Evolutionary conservation across 106 monocot species (phyloP).

Genomic region (Amphibolis antarctica): DNA sequence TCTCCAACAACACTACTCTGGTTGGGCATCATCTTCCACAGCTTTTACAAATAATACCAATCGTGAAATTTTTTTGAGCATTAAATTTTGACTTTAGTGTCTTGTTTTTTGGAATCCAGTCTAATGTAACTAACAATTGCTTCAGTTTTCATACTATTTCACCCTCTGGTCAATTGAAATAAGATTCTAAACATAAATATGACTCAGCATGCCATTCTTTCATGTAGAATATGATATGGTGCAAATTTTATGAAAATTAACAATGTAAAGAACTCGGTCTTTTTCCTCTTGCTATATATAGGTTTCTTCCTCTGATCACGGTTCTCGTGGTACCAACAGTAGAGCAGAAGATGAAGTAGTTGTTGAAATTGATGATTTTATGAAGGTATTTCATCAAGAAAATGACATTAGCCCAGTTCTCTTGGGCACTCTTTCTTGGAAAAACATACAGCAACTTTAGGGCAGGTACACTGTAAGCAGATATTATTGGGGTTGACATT

Average conservation of each 20-base stretch:
- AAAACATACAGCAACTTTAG: background rate
- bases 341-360: constrained; percentile 38
- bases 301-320: constrained; percentile 25
- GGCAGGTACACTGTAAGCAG: too few relatives aligned
- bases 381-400: constrained; percentile 35
- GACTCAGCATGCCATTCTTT: too few relatives aligned
- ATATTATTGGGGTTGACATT: too few relatives aligned
- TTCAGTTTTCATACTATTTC: background rate
- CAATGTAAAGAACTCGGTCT: background rate
- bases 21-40: too few relatives aligned
- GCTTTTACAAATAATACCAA: too few relatives aligned
- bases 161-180: background rate
- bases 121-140: background rate
- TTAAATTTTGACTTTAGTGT: background rate
- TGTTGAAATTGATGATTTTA: constrained; percentile 75
- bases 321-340: constrained; percentile 6
- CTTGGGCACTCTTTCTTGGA: background rate
- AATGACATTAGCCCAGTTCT: background rate
- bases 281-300: constrained; percentile 3
- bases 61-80: too few relatives aligned
- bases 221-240: background rate
- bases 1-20: too few relatives aligned
- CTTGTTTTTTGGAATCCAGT: background rate
- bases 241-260: background rate
- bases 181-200: too few relatives aligned